Evolutionary conservation across 495 filamentous ascomycete genomes (phyloP), one percentile per base, ranked within the genome.

Genomic region (Geopyxis carbonaria): DNA sequence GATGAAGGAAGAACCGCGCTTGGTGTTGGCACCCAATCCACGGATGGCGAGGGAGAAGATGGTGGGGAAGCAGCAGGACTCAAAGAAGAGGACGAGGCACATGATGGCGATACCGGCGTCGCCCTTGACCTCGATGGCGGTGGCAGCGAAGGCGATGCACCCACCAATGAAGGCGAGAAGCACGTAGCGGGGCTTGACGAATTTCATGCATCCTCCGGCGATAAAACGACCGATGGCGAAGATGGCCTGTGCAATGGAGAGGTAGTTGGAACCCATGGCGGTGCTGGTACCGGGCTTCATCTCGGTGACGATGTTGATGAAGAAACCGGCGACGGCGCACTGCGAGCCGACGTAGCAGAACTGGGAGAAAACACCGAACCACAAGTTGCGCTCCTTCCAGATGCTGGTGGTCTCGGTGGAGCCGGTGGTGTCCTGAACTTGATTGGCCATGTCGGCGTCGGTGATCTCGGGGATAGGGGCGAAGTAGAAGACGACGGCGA

Each of bases 271-370:
- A 47, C 61, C 70, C 15, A 59, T 56, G 7, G 63, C 52, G 6
- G 53, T 56, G 22, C 56, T 35, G 6, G 60, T 58, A 22, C 53
- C 60, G 11, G 51, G 37, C 43, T 61, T 55, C 14, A 61, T 59
- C 22, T 68, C 60, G 18, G 57, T 57, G 36, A 62, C 59, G 46
- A 66, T 67, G 59, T 75, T 74, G 46, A 69, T 64, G 59, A 81
- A 78, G 58, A 70, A 79, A 22, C 74, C 64, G 7, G 70, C 73
- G 57, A 77, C 73, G 25, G 67, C 74, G 45, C 78, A 75, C 48
- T 86, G 79, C 0, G 75, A 68, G 19, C 72, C 75, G 14, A 76
- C 69, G 52, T 83, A 84, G 13, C 66, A 70, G 64, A 77, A 83
- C 50, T 86, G 78, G 10, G 76, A 67, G 24, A 76, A 40, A 6